Percentiles rank a stretch among this genome's conserved stretches.
phyloP scores from a whole-genome alignment of 441 rosid species.

The Pelargonium fulgidum region DNA sequence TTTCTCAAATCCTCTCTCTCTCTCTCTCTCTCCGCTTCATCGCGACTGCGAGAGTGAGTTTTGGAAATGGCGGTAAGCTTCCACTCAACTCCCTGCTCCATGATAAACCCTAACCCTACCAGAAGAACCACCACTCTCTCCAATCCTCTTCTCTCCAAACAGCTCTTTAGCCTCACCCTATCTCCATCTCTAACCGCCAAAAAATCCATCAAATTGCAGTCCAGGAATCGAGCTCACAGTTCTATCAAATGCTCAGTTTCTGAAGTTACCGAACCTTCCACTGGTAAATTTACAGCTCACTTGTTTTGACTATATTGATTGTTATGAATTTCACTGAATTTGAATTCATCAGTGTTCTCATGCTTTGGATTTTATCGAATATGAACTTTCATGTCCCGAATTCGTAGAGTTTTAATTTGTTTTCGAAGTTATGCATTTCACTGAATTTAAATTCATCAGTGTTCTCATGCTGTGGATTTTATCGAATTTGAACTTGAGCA shows the following conservation, averaged over 20 bases:
- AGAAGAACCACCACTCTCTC: neutral
- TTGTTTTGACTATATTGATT: neutral
- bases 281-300: neutral
- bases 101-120: constrained; percentile 9
- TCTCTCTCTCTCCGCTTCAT: neutral
- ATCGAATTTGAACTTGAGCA: neutral
- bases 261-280: constrained; percentile 39
- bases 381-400: neutral
- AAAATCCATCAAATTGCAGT: constrained; percentile 35
- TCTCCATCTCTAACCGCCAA: constrained; percentile 31
- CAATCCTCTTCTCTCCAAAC: constrained; percentile 29
- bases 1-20: constrained; percentile 7
- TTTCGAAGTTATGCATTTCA: no score
- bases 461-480: neutral
- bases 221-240: constrained; percentile 25
- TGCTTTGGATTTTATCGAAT: neutral
- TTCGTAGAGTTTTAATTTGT: neutral
- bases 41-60: constrained; percentile 1
- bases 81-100: constrained; percentile 8
- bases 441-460: no score
- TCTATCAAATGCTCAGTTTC: constrained; percentile 66
- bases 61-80: constrained; percentile 11
- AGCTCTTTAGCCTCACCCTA: constrained; percentile 37
- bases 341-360: neutral
- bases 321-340: neutral